Conservation (phyloP, 331 rosid species). For the Prunus yedoensis region DNA sequence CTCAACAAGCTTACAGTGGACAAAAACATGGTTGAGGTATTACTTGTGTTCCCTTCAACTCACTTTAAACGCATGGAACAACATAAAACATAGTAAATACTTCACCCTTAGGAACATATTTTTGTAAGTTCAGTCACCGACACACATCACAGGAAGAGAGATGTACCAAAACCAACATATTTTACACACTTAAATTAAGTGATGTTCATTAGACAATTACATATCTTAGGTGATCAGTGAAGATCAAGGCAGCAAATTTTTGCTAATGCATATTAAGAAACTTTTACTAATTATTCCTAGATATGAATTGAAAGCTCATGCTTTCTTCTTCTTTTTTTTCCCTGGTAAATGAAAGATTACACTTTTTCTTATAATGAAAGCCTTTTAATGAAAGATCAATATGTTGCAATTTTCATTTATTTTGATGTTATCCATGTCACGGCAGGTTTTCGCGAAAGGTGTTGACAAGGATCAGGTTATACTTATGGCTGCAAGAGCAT, state of each 20-base stretch:
- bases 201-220: neutral
- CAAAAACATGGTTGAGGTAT: conserved; percentile 61
- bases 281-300: neutral
- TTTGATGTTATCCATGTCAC: neutral
- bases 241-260: neutral
- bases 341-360: too few relatives aligned
- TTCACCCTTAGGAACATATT: neutral
- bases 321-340: too few relatives aligned
- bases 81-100: neutral
- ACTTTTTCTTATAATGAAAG: neutral
- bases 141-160: neutral
- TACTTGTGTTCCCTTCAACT: conserved; percentile 14
- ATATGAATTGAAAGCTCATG: too few relatives aligned
- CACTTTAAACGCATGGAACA: neutral
- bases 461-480: conserved; percentile 67
- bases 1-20: conserved; percentile 83
- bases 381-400: neutral
- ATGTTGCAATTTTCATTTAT: neutral
- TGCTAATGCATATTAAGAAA: neutral
- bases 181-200: neutral
- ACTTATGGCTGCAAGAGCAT: conserved; percentile 86
- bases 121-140: neutral
- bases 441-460: conserved; percentile 56
- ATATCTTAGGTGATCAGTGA: neutral
- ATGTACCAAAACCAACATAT: neutral